Base-by-base conservation (phyloP, 148 eudicot species). In the Chenopodium quinoa region DNA sequence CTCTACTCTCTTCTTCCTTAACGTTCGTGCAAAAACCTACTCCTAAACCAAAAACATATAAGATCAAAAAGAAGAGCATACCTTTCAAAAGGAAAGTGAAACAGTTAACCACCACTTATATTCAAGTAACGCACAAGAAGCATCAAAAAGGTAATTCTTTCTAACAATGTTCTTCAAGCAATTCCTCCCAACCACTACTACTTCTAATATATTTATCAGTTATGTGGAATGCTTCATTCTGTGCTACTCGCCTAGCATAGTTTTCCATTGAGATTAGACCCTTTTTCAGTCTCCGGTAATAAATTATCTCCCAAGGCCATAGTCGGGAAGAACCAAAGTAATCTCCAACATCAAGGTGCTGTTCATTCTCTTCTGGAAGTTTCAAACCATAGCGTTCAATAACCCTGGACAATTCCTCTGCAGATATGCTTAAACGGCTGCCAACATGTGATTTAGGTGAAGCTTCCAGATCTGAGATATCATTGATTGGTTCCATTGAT, bases 151-250 rank as follows among this genome's bases (percentile, higher is more conserved):
- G 48, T 8, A 37, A 32, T 32, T 65, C 71, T 37, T n/a, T 52
- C 79, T 83, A 86, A 34, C 64, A 5, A 78, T 78, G 73, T 25
- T 87, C 85, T 67, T 88, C 75, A 82, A 64, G 19, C 47, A 50
- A 76, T 78, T 88, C 91, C 64, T 82, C 79, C 92, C 94, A 89
- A 63, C 92, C 94, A 77, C 91, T 91, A 77, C 94, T 88, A 81
- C 94, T 85, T 83, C 91, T 87, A 31, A 88, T 82, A 76, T 86
- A 87, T 63, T 88, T 91, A 47, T 90, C 92, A 85, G 84, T 86
- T 37, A 91, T 88, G 52, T 90, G 83, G 72, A 86, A 90, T 66
- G 88, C 90, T 50, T 63, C 78, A 78, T 88, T 91, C 75, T 91
- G 91, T 79, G 86, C 87, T 77, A 87, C 52, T 64, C 91, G 87